These are phyloP conservation scores for Cladosporium velox DNA, from an alignment of 2,329 filamentous ascomycete species.

Conservation along the genomic window DNA sequence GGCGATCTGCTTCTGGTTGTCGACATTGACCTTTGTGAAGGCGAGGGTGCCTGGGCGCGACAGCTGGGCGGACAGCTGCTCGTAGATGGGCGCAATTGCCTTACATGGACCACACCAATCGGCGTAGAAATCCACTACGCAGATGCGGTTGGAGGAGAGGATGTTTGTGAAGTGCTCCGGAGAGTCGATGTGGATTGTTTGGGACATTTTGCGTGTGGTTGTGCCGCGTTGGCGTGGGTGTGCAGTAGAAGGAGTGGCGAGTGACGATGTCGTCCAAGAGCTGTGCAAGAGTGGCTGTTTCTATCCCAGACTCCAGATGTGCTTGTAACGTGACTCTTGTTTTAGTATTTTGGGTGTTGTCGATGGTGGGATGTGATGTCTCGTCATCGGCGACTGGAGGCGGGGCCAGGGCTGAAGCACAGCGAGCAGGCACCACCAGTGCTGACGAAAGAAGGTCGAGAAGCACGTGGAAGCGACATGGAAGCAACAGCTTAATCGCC, in stretches of 20 bases:
- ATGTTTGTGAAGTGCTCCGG: conserved; percentile 64
- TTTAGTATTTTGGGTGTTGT: background rate
- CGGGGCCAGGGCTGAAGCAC: background rate
- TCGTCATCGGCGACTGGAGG: conserved; percentile 9
- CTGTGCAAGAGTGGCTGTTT: background rate
- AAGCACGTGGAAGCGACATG: conserved; percentile 14
- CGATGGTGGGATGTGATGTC: conserved; percentile 11
- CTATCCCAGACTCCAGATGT: background rate
- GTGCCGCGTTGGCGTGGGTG: background rate
- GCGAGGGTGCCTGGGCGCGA: conserved; percentile 72
- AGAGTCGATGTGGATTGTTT: conserved; percentile 47
- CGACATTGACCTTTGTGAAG: conserved; percentile 86
- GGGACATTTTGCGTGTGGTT: conserved; percentile 41
- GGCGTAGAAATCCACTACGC: conserved; percentile 89
- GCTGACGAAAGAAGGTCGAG: conserved; percentile 8
- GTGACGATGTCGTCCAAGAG: background rate
- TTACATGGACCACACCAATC: conserved; percentile 86
- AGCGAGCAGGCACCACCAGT: conserved; percentile 1
- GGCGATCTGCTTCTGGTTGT: conserved; percentile 73
- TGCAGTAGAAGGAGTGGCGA: background rate
- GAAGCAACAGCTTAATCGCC: background rate
- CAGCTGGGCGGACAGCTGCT: conserved; percentile 70
- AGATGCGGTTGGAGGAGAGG: conserved; percentile 71
- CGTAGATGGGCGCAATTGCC: conserved; percentile 79
- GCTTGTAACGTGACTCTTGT: background rate